Evolutionary conservation across 1,284 basidiomycete genomes (phyloP), one percentile per base, ranked within the genome.

Genomic region (Flammula alnicola): DNA sequence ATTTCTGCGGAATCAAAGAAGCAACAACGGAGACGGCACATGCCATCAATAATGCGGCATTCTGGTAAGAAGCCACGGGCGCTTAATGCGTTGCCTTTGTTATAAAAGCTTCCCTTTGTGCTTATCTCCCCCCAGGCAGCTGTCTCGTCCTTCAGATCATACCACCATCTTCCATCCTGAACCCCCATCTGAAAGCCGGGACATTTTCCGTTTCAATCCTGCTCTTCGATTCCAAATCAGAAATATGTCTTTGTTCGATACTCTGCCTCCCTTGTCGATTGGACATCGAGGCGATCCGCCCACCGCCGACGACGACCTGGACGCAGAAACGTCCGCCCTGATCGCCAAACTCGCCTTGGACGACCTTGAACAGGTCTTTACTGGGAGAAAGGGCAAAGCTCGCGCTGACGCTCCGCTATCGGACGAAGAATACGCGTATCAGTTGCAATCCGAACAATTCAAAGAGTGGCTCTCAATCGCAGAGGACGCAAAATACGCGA

Each of bases 351-450:
- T 73, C 17, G 59, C 62, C 1, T 57, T 70, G 6, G 61, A 66
- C 10, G 70, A 70, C 40, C 60, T 80, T 14, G 69, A 71, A 20
- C 63, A 68, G 9, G 44, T 75, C 23, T 59, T 66, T n/a, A 51
- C 54, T n/a, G 42, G 58, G 0, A 61, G 63, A 1, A 79, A 78
- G 53, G 74, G 74, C 12, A 77, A 79, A 56, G 56, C 53, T 1
- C 65, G 63, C 19, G 63, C 60, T 0, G 61, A 57, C 27, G 55
- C 55, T 0, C 56, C 64, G 1, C 57, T 62, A 2, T 64, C 71
- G 0, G 81, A 84, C 55, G 73, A 78, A 44, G 76, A 80, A 42
- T 55, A 73, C n/a, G 82, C 82, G 0, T 61, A 79, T 10, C 63
- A 71, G 33, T 45, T 78, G 0, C 79, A 79, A 49, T 69, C 67